Evolutionary conservation across 805 yeast species (phyloP), one percentile per base, ranked within the genome.

Genomic region (Clavispora santaluciae): DNA sequence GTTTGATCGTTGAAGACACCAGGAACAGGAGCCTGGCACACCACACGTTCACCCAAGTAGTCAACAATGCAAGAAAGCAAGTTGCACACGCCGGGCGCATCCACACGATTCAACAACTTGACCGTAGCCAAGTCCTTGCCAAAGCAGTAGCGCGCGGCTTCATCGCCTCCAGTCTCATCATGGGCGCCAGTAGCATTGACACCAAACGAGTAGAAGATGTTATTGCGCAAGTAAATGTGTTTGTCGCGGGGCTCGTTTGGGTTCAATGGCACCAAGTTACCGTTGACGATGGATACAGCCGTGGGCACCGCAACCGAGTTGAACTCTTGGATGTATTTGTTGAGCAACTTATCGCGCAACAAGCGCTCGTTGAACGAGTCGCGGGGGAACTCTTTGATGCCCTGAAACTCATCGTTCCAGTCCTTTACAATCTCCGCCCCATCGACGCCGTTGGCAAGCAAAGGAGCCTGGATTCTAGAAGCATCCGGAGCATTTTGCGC

Each of bases 21-120:
- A 12, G 99, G 99, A 33, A 91, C 95, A 10, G 96, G 96, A 11
- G 96, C 86, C 68, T 91, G 98, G 60, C 95, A 87, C 28, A 91
- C 75, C 26, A 91, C 71, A 61, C 98, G 78, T 54, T 79, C 83
- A 46, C 98, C 99, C 56, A 86, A 80, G 65, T 78, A 91, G 62
- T 91, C 98, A 41, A 91, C 86, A 43, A 89, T 74, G n/a, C 90
- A 75, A 4, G 97, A 86, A 53, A 86, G 77, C 44, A 91, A 70
- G 38, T 83, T 82, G 55, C 79, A 77, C 29, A 89, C 70, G 34
- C 81, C 86, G 9, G 65, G 66, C 24, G 78, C 56, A 53, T 84
- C 87, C 33, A 83, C 63, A 51, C 79, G 70, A 66, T 84, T 84
- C 58, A 91, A 68, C 45, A 76, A 73, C 54, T 76, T 79, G 35